Evolutionary conservation across 2,329 filamentous ascomycete genomes (phyloP).

Genomic region (Verticillium nubilum): DNA sequence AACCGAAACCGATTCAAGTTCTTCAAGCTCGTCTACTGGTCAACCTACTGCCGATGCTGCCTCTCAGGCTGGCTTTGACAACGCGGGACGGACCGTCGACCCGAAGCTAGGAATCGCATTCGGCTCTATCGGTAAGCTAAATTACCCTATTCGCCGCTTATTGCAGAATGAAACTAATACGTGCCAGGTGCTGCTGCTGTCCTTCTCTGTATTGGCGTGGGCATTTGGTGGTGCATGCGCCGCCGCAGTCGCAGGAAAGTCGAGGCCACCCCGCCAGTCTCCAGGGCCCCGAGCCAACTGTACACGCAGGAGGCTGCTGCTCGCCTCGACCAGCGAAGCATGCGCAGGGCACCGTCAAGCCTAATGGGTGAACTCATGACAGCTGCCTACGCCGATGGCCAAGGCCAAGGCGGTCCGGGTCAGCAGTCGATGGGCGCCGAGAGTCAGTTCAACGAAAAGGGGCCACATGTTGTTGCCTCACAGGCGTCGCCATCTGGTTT

Average conservation of each 20-base stretch:
- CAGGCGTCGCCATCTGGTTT: not conserved
- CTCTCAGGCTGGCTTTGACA: conserved; percentile 3
- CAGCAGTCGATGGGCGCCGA: conserved; percentile 6
- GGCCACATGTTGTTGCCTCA: not conserved
- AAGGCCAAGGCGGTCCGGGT: conserved; percentile 6
- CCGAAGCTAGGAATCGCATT: conserved; percentile 10
- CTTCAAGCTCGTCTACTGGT: not conserved
- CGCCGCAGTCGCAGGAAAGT: conserved; percentile 1
- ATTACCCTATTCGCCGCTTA: not conserved
- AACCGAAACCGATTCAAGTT: not conserved
- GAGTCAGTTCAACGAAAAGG: conserved; percentile 14
- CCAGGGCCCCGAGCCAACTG: conserved; percentile 1
- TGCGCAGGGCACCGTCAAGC: conserved; percentile 7
- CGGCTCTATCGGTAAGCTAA: conserved; percentile 8
- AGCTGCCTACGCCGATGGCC: conserved; percentile 14
- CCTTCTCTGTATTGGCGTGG: conserved; percentile 5
- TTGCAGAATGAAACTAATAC: not conserved
- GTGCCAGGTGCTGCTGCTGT: conserved; percentile 4
- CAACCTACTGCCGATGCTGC: not conserved
- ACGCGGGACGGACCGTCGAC: conserved; percentile 1
- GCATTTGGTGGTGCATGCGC: conserved; percentile 10
- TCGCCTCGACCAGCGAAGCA: not conserved
- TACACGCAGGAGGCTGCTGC: conserved; percentile 3
- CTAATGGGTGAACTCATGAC: conserved; percentile 17
- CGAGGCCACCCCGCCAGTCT: not conserved